A percentile compares a stretch with the other conserved stretches of the same genome.
These are phyloP conservation scores for Cryptococcus amylolentus DNA, from an alignment of 1,284 basidiomycete genomes.

Conservation along the genomic window DNA sequence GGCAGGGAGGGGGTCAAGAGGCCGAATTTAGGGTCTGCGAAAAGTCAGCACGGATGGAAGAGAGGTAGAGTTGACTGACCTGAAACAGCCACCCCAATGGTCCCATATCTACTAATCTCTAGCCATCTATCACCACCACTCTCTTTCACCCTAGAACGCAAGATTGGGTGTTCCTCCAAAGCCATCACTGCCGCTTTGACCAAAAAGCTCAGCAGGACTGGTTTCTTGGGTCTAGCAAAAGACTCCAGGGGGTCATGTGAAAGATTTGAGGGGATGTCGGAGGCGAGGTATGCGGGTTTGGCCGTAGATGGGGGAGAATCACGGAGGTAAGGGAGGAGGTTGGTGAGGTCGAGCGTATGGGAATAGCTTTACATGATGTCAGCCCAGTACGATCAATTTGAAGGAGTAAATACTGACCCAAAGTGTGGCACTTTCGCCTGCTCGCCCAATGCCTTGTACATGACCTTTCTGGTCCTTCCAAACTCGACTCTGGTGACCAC, in stretches of 20 bases:
- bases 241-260: conserved; percentile 40
- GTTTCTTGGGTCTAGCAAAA: conserved; percentile 22
- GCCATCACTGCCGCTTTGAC: conserved; percentile 78
- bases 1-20: conserved; percentile 81
- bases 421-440: conserved; percentile 65
- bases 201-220: conserved; percentile 81
- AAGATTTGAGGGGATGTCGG: conserved; percentile 56
- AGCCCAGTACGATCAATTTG: neutral
- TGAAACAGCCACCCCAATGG: conserved; percentile 43
- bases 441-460: conserved; percentile 83
- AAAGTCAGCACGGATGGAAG: neutral
- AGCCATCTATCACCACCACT: conserved; percentile 30
- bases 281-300: conserved; percentile 48
- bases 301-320: conserved; percentile 55
- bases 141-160: conserved; percentile 32
- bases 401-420: conserved; percentile 53
- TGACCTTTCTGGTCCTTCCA: conserved; percentile 71
- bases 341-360: conserved; percentile 77
- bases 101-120: conserved; percentile 34
- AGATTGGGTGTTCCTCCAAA: conserved; percentile 60
- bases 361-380: conserved; percentile 45
- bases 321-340: conserved; percentile 67
- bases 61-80: conserved; percentile 17
- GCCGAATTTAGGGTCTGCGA: conserved; percentile 65
- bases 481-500: conserved; percentile 60